Evolutionary conservation across 306 rosid genomes (phyloP).

Genomic region (Lithocarpus polystachyus): DNA sequence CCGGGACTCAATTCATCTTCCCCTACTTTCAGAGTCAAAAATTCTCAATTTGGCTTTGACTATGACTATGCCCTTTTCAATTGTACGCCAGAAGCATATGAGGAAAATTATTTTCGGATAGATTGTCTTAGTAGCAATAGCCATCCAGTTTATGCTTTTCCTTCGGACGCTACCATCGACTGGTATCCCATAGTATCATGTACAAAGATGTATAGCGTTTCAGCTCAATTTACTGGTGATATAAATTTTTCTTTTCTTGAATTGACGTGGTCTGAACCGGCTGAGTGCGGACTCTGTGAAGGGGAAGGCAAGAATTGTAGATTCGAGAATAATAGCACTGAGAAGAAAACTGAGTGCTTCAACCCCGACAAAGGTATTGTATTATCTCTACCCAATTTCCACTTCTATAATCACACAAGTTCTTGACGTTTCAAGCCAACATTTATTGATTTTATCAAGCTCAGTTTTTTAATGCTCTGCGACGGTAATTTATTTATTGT

Average conservation of each 20-base stretch:
- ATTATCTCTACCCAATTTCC: neutral
- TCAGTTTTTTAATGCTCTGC: too few species aligned
- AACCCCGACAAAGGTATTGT: neutral
- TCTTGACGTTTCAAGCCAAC: neutral
- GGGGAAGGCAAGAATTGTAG: neutral
- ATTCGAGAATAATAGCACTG: neutral
- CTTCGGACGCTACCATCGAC: accelerated
- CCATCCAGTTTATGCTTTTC: neutral
- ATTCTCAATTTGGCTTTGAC: too few species aligned
- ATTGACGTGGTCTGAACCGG: neutral
- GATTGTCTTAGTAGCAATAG: neutral
- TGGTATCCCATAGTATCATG: neutral
- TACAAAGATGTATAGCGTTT: neutral
- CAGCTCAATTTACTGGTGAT: neutral
- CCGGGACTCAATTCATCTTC: too few species aligned
- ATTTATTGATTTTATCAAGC: neutral
- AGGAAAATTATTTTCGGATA: accelerated
- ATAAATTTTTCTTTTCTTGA: accelerated
- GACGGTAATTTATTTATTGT: too few species aligned
- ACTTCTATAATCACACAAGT: neutral
- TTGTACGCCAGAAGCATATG: accelerated
- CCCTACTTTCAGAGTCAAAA: too few species aligned
- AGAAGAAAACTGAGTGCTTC: neutral
- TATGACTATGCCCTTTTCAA: too few species aligned
- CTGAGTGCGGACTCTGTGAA: neutral